Evolutionary conservation across 106 monocot genomes (phyloP).

Genomic region (Phalaenopsis equestris): DNA sequence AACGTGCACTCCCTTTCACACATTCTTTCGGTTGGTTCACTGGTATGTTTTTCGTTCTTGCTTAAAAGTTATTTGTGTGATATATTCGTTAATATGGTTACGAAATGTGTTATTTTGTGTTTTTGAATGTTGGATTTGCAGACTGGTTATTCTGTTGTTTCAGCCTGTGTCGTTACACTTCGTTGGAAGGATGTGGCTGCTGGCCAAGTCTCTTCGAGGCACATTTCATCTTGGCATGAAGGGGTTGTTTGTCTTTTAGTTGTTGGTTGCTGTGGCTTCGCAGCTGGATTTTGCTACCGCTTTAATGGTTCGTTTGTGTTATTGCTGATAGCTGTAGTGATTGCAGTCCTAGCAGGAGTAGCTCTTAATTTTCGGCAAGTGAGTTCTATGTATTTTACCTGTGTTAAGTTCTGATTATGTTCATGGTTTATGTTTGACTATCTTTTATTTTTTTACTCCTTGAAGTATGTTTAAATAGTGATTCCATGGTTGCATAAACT

Average conservation of each 20-base stretch:
- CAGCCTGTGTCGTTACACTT: conserved; percentile 80
- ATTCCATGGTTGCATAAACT: background rate
- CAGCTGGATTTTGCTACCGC: conserved; percentile 71
- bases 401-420: background rate
- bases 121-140: conserved; percentile 19
- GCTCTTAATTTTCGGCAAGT: conserved; percentile 86
- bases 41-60: conserved; percentile 42
- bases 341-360: conserved; percentile 55
- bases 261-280: conserved; percentile 71
- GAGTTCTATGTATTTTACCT: conserved; percentile 15
- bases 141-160: conserved; percentile 99
- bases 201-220: conserved; percentile 22
- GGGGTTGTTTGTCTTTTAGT: conserved; percentile 56
- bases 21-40: conserved; percentile 89
- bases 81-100: background rate
- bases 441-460: background rate
- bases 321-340: conserved; percentile 21
- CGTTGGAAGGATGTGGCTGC: conserved; percentile 66
- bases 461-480: background rate
- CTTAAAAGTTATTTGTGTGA: background rate
- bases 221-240: conserved; percentile 53
- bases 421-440: background rate
- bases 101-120: background rate
- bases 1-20: conserved; percentile 88
- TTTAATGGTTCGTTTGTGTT: conserved; percentile 41